phyloP scores from a whole-genome alignment of 2,329 filamentous ascomycete species.

The Xylaria sp. region DNA sequence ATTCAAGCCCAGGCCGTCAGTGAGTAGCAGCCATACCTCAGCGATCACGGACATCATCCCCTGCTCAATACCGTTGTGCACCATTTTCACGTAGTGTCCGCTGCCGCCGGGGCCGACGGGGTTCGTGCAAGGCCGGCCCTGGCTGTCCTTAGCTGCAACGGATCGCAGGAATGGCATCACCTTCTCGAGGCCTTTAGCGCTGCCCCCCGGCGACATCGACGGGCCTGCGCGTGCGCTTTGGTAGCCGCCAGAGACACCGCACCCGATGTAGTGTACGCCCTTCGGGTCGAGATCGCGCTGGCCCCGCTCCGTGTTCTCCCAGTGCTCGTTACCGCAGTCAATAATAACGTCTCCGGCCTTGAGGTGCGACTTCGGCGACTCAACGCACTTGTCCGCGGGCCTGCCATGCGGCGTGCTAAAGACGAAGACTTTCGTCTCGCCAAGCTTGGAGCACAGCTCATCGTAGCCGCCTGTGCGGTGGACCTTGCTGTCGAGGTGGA shows the following conservation, averaged over 20 bases:
- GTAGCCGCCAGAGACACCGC: slow-evolving; percentile 73
- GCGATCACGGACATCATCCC: too few relatives aligned
- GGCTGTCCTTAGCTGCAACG: too few relatives aligned
- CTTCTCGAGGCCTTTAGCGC: too few relatives aligned
- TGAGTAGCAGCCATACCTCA: too few relatives aligned
- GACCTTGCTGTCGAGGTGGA: slow-evolving; percentile 40
- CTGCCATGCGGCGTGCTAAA: slow-evolving; percentile 58
- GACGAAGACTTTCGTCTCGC: slow-evolving; percentile 55
- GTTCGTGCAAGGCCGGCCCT: too few relatives aligned
- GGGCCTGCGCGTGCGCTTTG: too few relatives aligned
- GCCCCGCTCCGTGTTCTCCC: slow-evolving; percentile 65
- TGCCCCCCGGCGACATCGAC: too few relatives aligned
- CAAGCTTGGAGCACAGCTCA: slow-evolving; percentile 54
- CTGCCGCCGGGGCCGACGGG: too few relatives aligned
- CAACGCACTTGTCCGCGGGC: slow-evolving; percentile 46
- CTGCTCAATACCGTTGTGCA: too few relatives aligned
- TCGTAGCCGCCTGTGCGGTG: slow-evolving; percentile 51
- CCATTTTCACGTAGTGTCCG: too few relatives aligned
- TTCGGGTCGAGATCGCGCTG: slow-evolving; percentile 61
- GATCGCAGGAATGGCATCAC: too few relatives aligned
- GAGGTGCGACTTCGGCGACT: slow-evolving; percentile 52
- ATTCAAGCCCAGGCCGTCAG: too few relatives aligned
- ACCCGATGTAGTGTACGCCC: slow-evolving; percentile 69
- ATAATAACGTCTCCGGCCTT: slow-evolving; percentile 69
- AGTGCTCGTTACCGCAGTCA: slow-evolving; percentile 73